These are phyloP conservation scores for Fomitopsis palustris DNA, from an alignment of 1,284 basidiomycete genomes.

Conservation along the genomic window DNA sequence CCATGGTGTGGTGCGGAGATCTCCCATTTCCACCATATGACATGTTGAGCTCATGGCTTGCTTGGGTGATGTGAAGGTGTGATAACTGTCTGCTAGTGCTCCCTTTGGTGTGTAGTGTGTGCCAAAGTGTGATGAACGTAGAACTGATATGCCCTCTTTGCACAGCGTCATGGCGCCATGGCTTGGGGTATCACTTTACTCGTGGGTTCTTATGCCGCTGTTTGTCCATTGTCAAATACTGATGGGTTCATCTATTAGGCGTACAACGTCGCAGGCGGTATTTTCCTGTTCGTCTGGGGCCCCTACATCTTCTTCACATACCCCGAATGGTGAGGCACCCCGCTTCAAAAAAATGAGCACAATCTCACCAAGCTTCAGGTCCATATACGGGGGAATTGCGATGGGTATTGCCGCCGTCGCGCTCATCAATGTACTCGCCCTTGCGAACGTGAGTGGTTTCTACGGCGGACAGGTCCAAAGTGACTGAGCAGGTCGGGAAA, in stretches of 20 bases:
- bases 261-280: constrained; percentile 67
- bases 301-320: constrained; percentile 67
- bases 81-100: constrained; percentile 69
- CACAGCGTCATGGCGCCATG: constrained; percentile 70
- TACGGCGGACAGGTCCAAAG: neutral
- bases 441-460: constrained; percentile 57
- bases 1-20: constrained; percentile 26
- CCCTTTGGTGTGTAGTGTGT: constrained; percentile 49
- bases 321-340: constrained; percentile 57
- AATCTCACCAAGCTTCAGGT: constrained; percentile 36
- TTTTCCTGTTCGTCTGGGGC: constrained; percentile 65
- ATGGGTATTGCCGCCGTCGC: constrained; percentile 55
- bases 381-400: constrained; percentile 74
- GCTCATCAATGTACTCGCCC: constrained; percentile 57
- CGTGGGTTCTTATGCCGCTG: constrained; percentile 36
- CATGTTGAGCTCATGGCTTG: constrained; percentile 1
- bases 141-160: neutral
- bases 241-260: constrained; percentile 33
- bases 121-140: neutral
- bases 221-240: constrained; percentile 9
- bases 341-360: neutral
- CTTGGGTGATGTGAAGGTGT: constrained; percentile 46
- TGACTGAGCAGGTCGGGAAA: neutral
- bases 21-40: constrained; percentile 1
- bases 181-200: constrained; percentile 67